Evolutionary conservation across 768 basidiomycete species (phyloP).

Genomic region (Lentinula guzmanii): DNA sequence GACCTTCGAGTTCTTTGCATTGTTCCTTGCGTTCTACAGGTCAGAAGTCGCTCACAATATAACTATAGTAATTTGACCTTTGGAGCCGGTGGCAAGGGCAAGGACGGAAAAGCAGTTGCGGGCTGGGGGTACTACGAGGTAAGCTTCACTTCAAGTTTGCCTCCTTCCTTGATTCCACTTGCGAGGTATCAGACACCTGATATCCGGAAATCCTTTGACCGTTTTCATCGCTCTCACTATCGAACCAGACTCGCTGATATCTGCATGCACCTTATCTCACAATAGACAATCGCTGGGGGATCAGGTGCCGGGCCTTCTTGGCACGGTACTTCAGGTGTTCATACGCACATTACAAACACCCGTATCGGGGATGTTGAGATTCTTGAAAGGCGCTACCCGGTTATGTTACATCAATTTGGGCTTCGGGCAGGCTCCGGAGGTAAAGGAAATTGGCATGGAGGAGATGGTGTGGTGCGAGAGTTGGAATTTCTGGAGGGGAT

Average conservation of each 20-base stretch:
- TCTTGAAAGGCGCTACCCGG: constrained; percentile 88
- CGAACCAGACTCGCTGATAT: background rate
- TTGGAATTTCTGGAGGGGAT: constrained; percentile 77
- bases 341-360: constrained; percentile 91
- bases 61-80: constrained; percentile 75
- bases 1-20: too few relatives aligned
- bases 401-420: constrained; percentile 82
- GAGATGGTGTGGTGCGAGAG: constrained; percentile 80
- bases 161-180: background rate
- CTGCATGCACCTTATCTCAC: background rate
- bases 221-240: background rate
- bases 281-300: constrained; percentile 88
- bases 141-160: constrained; percentile 8
- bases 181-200: too few relatives aligned
- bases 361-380: constrained; percentile 93
- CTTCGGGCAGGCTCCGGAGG: constrained; percentile 68
- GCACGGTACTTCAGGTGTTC: constrained; percentile 92
- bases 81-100: constrained; percentile 82
- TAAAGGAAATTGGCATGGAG: constrained; percentile 66
- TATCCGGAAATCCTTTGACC: too few relatives aligned
- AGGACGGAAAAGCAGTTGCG: constrained; percentile 62
- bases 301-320: constrained; percentile 85
- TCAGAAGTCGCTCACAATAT: too few relatives aligned
- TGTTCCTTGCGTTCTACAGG: too few relatives aligned
- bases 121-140: constrained; percentile 94